phyloP scores from a whole-genome alignment of 2,329 filamentous ascomycete species.

The Trichoderma polysporum region DNA sequence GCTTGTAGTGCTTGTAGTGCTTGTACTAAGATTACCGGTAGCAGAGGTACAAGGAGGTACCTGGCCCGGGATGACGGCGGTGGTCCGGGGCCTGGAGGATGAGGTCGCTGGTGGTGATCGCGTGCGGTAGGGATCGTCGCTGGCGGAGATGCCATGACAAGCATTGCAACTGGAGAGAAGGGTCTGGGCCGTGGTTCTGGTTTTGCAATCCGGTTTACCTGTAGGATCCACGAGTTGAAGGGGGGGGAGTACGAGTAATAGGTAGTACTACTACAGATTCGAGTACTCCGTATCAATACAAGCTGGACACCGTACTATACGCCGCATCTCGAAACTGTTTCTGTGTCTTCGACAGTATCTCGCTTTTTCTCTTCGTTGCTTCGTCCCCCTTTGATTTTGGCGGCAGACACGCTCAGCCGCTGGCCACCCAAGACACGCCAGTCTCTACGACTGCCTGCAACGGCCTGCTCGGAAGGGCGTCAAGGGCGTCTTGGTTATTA shows the following conservation, averaged over 20 bases:
- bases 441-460: neutral
- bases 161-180: neutral
- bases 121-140: constrained; percentile 27
- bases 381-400: neutral
- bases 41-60: constrained; percentile 12
- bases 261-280: too few species aligned
- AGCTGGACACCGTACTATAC: neutral
- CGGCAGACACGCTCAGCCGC: neutral
- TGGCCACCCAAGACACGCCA: neutral
- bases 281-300: neutral
- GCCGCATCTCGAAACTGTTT: neutral
- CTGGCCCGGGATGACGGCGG: constrained; percentile 17
- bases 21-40: too few species aligned
- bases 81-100: constrained; percentile 17
- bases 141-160: constrained; percentile 19
- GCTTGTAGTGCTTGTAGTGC: too few species aligned
- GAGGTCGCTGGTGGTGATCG: constrained; percentile 23
- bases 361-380: too few species aligned
- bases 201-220: constrained; percentile 12
- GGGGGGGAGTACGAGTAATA: too few species aligned
- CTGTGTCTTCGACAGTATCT: neutral
- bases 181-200: neutral
- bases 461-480: neutral
- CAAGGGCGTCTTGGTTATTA: neutral
- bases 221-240: neutral